Base-by-base conservation (phyloP, 2,329 filamentous ascomycete genomes). In the Paraconiothyrium brasiliense region DNA sequence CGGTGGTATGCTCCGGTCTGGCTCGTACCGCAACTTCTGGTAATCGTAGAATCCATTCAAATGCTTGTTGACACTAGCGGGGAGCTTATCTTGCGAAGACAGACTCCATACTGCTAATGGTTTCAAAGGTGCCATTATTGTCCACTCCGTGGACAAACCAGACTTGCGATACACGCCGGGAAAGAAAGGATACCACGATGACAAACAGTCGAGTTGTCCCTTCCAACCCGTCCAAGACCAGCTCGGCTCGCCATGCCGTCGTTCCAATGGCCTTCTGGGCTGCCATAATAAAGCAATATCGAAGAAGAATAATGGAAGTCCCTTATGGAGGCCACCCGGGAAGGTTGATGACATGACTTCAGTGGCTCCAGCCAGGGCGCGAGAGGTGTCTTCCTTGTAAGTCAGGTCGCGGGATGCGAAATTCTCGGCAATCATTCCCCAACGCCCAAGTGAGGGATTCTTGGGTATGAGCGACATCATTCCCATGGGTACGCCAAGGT, bases 271-370 rank as follows among this genome's bases (percentile, higher is more conserved):
- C 6, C 37, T 2, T 24, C 27, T 27, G 22, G 61, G 61, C 39
- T 59, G 43, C 68, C 67, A 71, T 2, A 68, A 54, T 3, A 69
- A 48, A 2, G 65, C 61, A 14, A 61, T 41, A 46, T 68, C 65
- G 48, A 71, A 68, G 57, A 61, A 63, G 13, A 68, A 56, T 30
- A 60, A 51, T 2, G 68, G 68, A 6, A 69, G 50, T 9, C 68
- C 65, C 13, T 57, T 60, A 30, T 63, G 34, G 20, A 69, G 57
- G 1, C 67, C 65, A 9, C 55, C 55, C 2, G 50, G 49, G 34
- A 71, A 65, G 9, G 54, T 47, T 8, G 43, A 30, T 2, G 37
- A 27, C 44, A 69, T 49, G 6, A 58, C 57, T 20, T 60, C 56
- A 3, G 55, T 54, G 1, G 64, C 60, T 2, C 60, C 68, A 9